A percentile compares a stretch with the other conserved stretches of the same genome.
Evolutionary conservation across 192 early-diverging fungal genomes (phyloP).

Genomic region (Backusella australiensis): DNA sequence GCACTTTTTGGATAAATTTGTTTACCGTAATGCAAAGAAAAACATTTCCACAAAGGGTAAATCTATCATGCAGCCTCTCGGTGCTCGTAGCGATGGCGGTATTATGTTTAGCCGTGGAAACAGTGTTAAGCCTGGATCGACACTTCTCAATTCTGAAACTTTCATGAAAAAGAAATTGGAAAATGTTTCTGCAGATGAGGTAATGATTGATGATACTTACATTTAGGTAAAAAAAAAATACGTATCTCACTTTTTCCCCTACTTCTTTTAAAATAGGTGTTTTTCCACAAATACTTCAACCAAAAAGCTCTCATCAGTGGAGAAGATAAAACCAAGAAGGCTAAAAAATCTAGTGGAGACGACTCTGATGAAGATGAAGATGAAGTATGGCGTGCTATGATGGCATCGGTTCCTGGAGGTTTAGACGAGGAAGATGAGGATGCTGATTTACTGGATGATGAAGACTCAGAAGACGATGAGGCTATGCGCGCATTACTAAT

Average conservation of each 20-base stretch:
- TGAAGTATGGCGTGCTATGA: conserved; percentile 90
- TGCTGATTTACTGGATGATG: conserved; percentile 48
- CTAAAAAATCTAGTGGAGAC: conserved; percentile 36
- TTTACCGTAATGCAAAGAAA: conserved; percentile 93
- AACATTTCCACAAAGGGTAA: conserved; percentile 54
- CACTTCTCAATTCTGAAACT: conserved; percentile 63
- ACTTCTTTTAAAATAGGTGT: conserved; percentile 37
- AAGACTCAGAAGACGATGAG: conserved; percentile 44
- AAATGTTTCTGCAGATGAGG: conserved; percentile 73
- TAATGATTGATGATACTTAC: conserved; percentile 9
- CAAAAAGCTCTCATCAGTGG: conserved; percentile 42
- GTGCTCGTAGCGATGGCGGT: conserved; percentile 49
- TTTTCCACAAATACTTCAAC: conserved; percentile 79
- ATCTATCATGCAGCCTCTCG: conserved; percentile 64
- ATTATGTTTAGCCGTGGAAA: conserved; percentile 64
- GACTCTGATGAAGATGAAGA: conserved; percentile 70
- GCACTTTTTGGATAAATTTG: conserved; percentile 95
- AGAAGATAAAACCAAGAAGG: conserved; percentile 12
- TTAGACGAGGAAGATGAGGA: conserved; percentile 51
- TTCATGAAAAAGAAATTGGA: conserved; percentile 58
- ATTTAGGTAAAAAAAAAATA: not conserved
- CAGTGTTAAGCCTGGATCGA: conserved; percentile 33
- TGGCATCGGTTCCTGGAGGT: conserved; percentile 60
- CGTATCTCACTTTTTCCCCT: not conserved
- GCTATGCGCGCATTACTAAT: conserved; percentile 39